A percentile compares a stretch with the other conserved stretches of the same genome.
Conservation (phyloP, 805 yeast genomes). For the Ogataea chonburiensis region DNA sequence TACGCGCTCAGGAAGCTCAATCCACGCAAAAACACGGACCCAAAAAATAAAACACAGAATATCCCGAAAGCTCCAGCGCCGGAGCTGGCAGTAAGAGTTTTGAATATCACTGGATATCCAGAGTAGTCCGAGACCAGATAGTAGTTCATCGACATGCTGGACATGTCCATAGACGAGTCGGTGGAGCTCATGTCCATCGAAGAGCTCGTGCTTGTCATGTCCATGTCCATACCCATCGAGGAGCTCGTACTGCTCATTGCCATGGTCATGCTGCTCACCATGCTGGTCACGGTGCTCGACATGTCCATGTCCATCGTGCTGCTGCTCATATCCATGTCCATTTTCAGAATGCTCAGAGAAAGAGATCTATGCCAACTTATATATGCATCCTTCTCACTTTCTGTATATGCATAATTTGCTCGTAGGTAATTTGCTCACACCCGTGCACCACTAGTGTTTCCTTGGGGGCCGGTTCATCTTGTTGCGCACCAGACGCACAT, state of each 20-base stretch:
- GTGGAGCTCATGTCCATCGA: constrained; percentile 22
- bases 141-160: constrained; percentile 52
- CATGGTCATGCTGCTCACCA: not conserved
- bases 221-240: constrained; percentile 17
- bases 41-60: constrained; percentile 56
- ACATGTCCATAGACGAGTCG: constrained; percentile 15
- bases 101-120: constrained; percentile 63
- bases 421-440: constrained; percentile 13
- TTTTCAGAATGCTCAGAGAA: too few species aligned
- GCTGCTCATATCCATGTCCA: not conserved
- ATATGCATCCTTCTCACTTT: too few species aligned
- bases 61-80: constrained; percentile 73
- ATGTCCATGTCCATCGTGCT: constrained; percentile 5
- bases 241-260: not conserved
- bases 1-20: constrained; percentile 58
- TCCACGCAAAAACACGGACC: constrained; percentile 60
- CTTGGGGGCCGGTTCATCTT: constrained; percentile 58
- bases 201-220: constrained; percentile 13
- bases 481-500: constrained; percentile 66
- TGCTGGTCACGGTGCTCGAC: not conserved
- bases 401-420: too few species aligned
- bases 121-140: constrained; percentile 50
- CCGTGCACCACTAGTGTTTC: constrained; percentile 34
- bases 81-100: constrained; percentile 48
- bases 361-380: too few species aligned